Evolutionary conservation across 768 basidiomycete species (phyloP).

Genomic region (Termitomyces heimii): DNA sequence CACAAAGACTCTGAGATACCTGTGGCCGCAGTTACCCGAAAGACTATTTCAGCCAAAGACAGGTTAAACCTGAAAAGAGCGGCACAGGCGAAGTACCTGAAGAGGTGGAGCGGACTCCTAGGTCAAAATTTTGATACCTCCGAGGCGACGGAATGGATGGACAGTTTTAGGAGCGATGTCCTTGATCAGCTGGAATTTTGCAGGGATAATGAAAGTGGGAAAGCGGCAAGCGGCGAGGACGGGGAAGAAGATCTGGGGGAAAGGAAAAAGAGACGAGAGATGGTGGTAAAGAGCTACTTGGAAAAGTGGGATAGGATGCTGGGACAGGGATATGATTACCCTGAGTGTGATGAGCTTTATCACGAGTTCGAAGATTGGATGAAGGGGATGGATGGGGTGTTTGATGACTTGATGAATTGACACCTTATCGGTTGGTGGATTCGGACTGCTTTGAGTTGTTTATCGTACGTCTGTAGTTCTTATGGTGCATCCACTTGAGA

Average conservation of each 20-base stretch:
- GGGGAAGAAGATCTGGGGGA: neutral
- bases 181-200: neutral
- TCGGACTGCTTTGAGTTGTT: neutral
- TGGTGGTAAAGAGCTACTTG: conserved; percentile 14
- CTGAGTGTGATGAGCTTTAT: neutral
- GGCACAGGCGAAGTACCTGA: neutral
- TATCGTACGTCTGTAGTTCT: too few species aligned
- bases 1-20: neutral
- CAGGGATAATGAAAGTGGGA: neutral
- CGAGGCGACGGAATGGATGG: neutral
- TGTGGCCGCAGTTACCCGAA: neutral
- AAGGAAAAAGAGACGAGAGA: conserved; percentile 1
- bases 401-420: neutral
- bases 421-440: neutral
- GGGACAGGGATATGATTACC: neutral
- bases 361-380: neutral
- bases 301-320: conserved; percentile 10
- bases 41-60: neutral
- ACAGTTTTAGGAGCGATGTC: neutral
- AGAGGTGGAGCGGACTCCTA: neutral
- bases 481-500: too few species aligned
- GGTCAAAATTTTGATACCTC: neutral
- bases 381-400: neutral
- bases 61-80: neutral
- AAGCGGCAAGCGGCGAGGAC: neutral